Base-by-base conservation (phyloP, 2,329 filamentous ascomycete genomes). In the Pyricularia grisea region DNA sequence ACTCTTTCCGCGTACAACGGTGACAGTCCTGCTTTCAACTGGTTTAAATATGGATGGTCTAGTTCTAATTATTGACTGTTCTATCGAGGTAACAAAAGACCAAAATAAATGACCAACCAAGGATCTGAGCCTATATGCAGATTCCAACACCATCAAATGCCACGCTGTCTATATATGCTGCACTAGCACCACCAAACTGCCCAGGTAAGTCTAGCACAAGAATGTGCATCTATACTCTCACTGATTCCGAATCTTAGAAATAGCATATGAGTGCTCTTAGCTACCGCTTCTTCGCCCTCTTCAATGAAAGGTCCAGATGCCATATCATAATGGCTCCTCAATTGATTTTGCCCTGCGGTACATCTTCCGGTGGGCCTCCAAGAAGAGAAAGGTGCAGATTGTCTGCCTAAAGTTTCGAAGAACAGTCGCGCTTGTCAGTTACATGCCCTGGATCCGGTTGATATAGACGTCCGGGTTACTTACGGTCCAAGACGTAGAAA, bases 311-410 rank as follows among this genome's bases (percentile, higher is more conserved):
- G 11, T 17, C 3, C 12, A 20, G 2, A 12, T 30, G 60, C 60
- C 27, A 63, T 63, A 28, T 63, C 27, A 63, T 28, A 63, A 63
- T 20, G 72, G 69, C 30, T 79, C 73, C 55, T 80, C 79, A 60
- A 82, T 71, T 25, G 79, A 83, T 71, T 82, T 81, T 68, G 87
- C 71, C 71, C 82, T 83, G 77, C 85, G 84, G 79, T 93, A 96
- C 30, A 89, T 78, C 78, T 90, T 92, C 81, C 94, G 93, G 79
- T 97, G 93, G 77, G 92, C 89, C 78, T 97, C 93, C 75, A 97
- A 78, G 78, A 95, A 94, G 75, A 97, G 77, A 78, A 97, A 94
- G 50, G 92, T 97, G 74, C 90, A 90, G 71, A 97, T 91, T 9
- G 92, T 97, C 81, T 97, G 93, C 50, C 86, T 88, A 30, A 58